phyloP scores from a whole-genome alignment of 768 basidiomycete genomes.

The Calvatia gigantea region DNA sequence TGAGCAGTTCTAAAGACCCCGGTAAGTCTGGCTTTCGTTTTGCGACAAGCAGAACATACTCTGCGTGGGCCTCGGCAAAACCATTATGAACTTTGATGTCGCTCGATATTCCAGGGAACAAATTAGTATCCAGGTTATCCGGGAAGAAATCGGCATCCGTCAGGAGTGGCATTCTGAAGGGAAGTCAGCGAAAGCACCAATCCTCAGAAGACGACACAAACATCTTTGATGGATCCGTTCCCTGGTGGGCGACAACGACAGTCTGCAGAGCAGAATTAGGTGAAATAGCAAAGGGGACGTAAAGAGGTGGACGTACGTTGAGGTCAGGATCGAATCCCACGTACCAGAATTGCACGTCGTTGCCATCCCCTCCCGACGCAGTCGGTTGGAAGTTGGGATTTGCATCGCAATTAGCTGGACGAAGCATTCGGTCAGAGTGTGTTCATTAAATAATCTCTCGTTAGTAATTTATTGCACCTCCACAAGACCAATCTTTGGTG shows the following conservation, averaged over 20 bases:
- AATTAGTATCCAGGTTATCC: conserved; percentile 34
- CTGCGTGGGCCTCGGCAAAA: conserved; percentile 47
- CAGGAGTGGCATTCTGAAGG: conserved; percentile 39
- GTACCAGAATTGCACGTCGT: conserved; percentile 41
- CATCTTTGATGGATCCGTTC: conserved; percentile 17
- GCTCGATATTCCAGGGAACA: conserved; percentile 54
- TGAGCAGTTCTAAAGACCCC: conserved; percentile 29
- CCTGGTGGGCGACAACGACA: conserved; percentile 35
- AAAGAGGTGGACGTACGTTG: conserved; percentile 16
- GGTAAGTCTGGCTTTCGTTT: neutral
- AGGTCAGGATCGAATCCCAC: conserved; percentile 37
- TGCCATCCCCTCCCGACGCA: conserved; percentile 48
- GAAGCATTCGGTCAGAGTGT: conserved; percentile 22
- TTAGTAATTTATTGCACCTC: conserved; percentile 24
- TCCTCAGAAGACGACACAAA: neutral
- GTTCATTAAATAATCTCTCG: conserved; percentile 38
- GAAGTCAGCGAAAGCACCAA: neutral
- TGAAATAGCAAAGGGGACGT: neutral
- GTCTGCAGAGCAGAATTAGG: conserved; percentile 17
- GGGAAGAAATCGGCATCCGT: conserved; percentile 44
- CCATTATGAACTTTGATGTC: conserved; percentile 48
- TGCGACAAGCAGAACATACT: conserved; percentile 9
- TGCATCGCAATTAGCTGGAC: conserved; percentile 39
- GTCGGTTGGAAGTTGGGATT: conserved; percentile 44
- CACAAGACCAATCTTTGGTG: conserved; percentile 51